Evolutionary conservation across 176 grass and related monocot genomes (phyloP).

Genomic region (Bromus sterilis): DNA sequence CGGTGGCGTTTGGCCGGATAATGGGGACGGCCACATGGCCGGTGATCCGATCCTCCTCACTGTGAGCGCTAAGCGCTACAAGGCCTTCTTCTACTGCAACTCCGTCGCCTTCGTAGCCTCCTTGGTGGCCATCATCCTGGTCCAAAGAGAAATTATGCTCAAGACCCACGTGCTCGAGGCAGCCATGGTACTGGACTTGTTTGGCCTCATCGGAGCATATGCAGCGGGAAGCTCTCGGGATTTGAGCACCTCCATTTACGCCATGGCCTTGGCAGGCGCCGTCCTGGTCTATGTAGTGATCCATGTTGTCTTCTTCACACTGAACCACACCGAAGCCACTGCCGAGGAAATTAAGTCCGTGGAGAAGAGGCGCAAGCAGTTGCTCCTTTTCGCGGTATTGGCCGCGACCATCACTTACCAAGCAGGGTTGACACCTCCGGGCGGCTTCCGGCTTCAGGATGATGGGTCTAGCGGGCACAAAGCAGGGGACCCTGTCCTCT

Average conservation of each 20-base stretch:
- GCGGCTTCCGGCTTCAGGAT: slow-evolving; percentile 22
- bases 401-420: slow-evolving; percentile 42
- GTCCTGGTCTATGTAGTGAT: slow-evolving; percentile 33
- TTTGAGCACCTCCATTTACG: neutral
- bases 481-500: slow-evolving; percentile 27
- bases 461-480: neutral
- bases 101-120: neutral
- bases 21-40: neutral
- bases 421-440: slow-evolving; percentile 42
- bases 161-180: neutral
- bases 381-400: slow-evolving; percentile 39
- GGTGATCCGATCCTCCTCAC: slow-evolving; percentile 8
- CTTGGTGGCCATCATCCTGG: neutral
- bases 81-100: slow-evolving; percentile 40
- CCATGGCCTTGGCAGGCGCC: neutral
- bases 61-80: neutral
- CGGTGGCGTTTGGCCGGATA: slow-evolving; percentile 16
- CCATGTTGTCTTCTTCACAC: slow-evolving; percentile 32
- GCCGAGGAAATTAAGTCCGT: no score
- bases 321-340: slow-evolving; percentile 15
- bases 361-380: slow-evolving; percentile 8
- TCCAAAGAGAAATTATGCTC: neutral
- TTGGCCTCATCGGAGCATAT: slow-evolving; percentile 35
- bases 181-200: slow-evolving; percentile 16
- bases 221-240: slow-evolving; percentile 9